Evolutionary conservation across 2,329 filamentous ascomycete genomes (phyloP).

Genomic region (Bipolaris victoriae): DNA sequence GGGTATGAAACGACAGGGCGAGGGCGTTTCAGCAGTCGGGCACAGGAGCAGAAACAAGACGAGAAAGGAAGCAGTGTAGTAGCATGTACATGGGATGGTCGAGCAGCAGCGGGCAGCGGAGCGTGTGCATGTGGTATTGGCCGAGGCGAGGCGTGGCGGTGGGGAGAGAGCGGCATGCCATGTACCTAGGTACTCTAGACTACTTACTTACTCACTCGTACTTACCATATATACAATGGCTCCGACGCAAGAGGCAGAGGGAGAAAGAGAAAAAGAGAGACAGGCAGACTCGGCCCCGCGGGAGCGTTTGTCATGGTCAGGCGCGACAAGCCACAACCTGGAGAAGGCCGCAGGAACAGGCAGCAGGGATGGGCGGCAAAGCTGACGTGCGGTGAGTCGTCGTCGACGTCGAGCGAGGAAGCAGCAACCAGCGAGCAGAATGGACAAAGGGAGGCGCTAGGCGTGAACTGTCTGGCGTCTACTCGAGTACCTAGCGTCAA

Average conservation of each 20-base stretch:
- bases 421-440: too few species aligned
- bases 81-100: too few species aligned
- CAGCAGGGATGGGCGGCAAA: slow-evolving; percentile 19
- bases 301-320: slow-evolving; percentile 32
- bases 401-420: too few species aligned
- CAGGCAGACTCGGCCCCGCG: slow-evolving; percentile 1
- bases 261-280: too few species aligned
- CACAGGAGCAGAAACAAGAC: too few species aligned
- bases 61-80: too few species aligned
- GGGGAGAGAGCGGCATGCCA: slow-evolving; percentile 2
- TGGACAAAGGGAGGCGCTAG: slow-evolving; percentile 5
- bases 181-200: too few species aligned
- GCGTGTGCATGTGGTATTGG: too few species aligned
- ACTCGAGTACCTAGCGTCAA: too few species aligned
- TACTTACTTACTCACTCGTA: too few species aligned
- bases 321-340: slow-evolving; percentile 34
- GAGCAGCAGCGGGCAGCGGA: too few species aligned
- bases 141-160: too few species aligned
- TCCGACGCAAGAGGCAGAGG: slow-evolving; percentile 15
- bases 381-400: slow-evolving; percentile 13
- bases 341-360: slow-evolving; percentile 21
- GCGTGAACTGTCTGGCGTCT: slow-evolving; percentile 1
- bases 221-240: slow-evolving; percentile 14
- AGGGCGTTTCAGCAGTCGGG: slow-evolving; percentile 20
- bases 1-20: slow-evolving; percentile 17